Evolutionary conservation across 345 rosid species (phyloP).

Genomic region (Combretum micranthum): DNA sequence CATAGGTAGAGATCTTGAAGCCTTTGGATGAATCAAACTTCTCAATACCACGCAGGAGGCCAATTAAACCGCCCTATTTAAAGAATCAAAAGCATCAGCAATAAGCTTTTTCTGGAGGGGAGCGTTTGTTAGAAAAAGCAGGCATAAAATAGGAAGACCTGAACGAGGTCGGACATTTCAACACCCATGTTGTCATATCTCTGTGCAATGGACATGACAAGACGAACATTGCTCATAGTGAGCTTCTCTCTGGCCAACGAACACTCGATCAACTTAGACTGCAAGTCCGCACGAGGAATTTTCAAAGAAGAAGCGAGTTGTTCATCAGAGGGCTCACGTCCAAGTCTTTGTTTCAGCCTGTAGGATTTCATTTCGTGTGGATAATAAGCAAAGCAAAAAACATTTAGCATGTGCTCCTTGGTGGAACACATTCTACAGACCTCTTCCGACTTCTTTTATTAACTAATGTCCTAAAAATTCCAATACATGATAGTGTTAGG

Average conservation of each 20-base stretch:
- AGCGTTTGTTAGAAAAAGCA: background rate
- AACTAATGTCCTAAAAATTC: background rate
- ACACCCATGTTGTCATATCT: slow-evolving; percentile 82
- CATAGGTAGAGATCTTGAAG: slow-evolving; percentile 85
- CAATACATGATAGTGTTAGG: no score
- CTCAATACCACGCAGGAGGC: slow-evolving; percentile 89
- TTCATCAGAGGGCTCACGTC: slow-evolving; percentile 81
- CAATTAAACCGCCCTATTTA: slow-evolving; percentile 88
- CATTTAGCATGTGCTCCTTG: no score
- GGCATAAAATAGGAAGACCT: slow-evolving; percentile 29
- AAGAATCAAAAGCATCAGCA: slow-evolving; percentile 2
- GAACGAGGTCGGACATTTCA: slow-evolving; percentile 97
- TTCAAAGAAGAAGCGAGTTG: slow-evolving; percentile 76
- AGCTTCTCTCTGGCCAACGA: slow-evolving; percentile 84
- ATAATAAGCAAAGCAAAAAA: no score
- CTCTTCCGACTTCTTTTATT: background rate
- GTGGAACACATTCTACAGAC: no score
- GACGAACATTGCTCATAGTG: slow-evolving; percentile 95
- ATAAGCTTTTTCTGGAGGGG: background rate
- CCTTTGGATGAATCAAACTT: slow-evolving; percentile 94
- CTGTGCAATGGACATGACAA: slow-evolving; percentile 95
- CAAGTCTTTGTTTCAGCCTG: slow-evolving; percentile 78
- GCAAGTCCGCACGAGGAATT: slow-evolving; percentile 69
- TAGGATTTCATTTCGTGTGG: background rate
- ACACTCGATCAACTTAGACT: slow-evolving; percentile 56